phyloP scores from a whole-genome alignment of 2,329 filamentous ascomycete species.

The Phaeosphaeria sp. region DNA sequence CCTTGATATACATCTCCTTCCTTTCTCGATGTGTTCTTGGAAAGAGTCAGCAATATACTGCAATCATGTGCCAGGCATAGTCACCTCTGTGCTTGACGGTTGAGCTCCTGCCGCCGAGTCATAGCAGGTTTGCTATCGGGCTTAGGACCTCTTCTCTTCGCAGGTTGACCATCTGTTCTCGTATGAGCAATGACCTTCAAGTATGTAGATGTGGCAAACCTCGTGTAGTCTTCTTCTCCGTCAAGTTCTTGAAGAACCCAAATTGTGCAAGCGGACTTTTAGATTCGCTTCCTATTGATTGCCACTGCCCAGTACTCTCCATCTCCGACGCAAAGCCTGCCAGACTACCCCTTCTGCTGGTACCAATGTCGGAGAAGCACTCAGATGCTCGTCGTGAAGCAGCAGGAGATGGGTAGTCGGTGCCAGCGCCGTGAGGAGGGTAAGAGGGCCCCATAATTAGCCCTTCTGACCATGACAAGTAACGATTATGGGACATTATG shows the following conservation, averaged over 20 bases:
- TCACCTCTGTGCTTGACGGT: slow-evolving; percentile 93
- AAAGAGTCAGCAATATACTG: slow-evolving; percentile 16
- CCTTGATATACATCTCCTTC: slow-evolving; percentile 95
- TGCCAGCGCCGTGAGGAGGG: slow-evolving; percentile 41
- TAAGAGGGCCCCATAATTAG: slow-evolving; percentile 47
- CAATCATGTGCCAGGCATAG: not conserved
- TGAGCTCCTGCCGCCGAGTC: slow-evolving; percentile 90
- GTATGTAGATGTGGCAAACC: slow-evolving; percentile 55
- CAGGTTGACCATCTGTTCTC: slow-evolving; percentile 74
- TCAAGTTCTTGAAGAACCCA: slow-evolving; percentile 68
- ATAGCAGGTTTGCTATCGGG: slow-evolving; percentile 95
- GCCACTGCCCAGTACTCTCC: slow-evolving; percentile 48
- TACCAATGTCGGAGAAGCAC: slow-evolving; percentile 38
- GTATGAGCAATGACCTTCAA: slow-evolving; percentile 5
- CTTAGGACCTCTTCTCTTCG: slow-evolving; percentile 92
- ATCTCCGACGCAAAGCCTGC: slow-evolving; percentile 44
- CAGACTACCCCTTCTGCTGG: slow-evolving; percentile 42
- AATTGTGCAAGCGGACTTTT: slow-evolving; percentile 48
- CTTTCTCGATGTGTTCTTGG: slow-evolving; percentile 91
- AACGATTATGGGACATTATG: slow-evolving; percentile 43
- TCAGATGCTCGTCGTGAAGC: slow-evolving; percentile 40
- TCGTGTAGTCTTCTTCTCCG: slow-evolving; percentile 78
- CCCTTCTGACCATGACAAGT: slow-evolving; percentile 42
- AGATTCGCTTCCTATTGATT: slow-evolving; percentile 44
- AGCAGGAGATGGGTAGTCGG: slow-evolving; percentile 44